Evolutionary conservation across 176 grass and related monocot species (phyloP), one percentile per base, ranked within the genome.

Genomic region (Musa acuminata): DNA sequence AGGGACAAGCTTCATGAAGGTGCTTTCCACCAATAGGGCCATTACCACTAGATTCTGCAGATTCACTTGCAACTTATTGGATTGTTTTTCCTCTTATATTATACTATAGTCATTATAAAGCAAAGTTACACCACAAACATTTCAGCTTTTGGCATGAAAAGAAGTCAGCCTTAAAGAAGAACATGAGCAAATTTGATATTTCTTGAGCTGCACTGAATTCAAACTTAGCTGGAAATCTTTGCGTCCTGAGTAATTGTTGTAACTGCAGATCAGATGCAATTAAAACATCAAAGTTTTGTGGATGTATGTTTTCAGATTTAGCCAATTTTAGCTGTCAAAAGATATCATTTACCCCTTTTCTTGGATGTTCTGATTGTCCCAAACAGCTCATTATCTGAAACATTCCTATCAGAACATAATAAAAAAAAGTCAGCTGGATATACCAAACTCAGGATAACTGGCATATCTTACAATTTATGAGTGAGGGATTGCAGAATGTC

Each of bases 221-320:
- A 20, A 49, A 19, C 13, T 65, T 25, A 69, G 8, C 43, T 8
- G 13, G 16, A 70, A 21, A 48, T 48, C 51, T n/a, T 50, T 13
- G 67, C 67, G 21, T 70, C 67, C 51, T 70, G 67, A 20, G 17
- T 70, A 48, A 70, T 51, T 17, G 35, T 70, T 11, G 67, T 50
- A 50, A 70, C 67, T 70, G 67, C 67, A 51, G 9, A 43, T 67
- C 2, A 49, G 51, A 19, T 11, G 10, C 67, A 20, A 51, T 14
- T 2, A 70, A 51, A 70, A 50, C 13, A 67, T 7, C n/a, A 17
- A 64, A 22, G n/a, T 22, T 23, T 64, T 10, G n/a, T 8, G 25
- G 2, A 35, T 43, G 13, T 43, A 43, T 43, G 65, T 48, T 67
- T 35, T 29, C 13, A 1, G 0, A 43, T 67, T 14, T 19, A 29